Conservation (phyloP, 2,329 filamentous ascomycete species). For the Teratosphaeria nubilosa region DNA sequence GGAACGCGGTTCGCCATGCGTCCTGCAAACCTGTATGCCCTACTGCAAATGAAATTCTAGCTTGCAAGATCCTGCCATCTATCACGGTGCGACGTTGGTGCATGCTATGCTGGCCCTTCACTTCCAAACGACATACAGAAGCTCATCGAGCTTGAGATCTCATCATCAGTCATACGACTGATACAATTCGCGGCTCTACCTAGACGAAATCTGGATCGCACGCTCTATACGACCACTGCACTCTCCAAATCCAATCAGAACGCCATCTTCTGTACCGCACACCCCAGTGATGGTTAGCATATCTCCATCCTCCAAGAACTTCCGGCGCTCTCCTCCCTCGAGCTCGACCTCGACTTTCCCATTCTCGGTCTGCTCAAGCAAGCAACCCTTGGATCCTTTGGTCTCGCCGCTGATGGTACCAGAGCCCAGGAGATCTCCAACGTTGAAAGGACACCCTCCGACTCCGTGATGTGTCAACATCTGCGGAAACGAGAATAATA, state of each 20-base stretch:
- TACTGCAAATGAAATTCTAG: no score
- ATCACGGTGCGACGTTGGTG: no score
- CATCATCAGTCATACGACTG: background rate
- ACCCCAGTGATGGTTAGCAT: constrained; percentile 56
- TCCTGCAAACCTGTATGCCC: no score
- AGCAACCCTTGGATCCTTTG: constrained; percentile 51
- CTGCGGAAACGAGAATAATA: constrained; percentile 75
- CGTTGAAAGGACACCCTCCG: constrained; percentile 63
- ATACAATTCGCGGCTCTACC: background rate
- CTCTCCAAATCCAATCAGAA: constrained; percentile 67
- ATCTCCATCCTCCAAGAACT: constrained; percentile 67
- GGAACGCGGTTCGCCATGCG: no score
- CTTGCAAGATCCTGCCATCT: no score
- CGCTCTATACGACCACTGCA: constrained; percentile 54
- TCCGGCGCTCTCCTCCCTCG: constrained; percentile 54
- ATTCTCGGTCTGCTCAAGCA: constrained; percentile 61
- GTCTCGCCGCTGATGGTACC: constrained; percentile 64
- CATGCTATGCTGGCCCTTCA: background rate
- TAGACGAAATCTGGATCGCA: constrained; percentile 8
- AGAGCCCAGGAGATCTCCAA: constrained; percentile 66
- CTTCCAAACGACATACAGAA: no score
- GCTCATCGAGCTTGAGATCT: background rate
- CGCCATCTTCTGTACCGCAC: constrained; percentile 51
- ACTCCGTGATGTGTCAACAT: constrained; percentile 73
- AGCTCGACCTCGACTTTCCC: constrained; percentile 57